Conservation (phyloP, 2,329 filamentous ascomycete species). For the Cadophora gregata region DNA sequence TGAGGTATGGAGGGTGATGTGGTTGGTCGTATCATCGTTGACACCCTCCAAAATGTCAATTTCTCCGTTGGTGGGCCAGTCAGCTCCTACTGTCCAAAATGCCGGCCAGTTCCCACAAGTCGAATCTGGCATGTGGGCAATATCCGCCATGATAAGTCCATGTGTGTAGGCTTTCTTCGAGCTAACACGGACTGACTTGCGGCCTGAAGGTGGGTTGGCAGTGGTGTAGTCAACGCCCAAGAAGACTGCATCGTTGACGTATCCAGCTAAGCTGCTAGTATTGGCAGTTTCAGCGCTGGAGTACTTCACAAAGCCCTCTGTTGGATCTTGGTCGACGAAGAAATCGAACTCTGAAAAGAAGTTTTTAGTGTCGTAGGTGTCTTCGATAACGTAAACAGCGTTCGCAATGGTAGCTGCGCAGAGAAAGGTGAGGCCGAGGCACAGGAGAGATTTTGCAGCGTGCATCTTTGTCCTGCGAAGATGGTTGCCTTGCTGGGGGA, state of each 20-base stretch:
- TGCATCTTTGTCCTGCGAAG: conserved; percentile 32
- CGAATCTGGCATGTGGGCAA: conserved; percentile 63
- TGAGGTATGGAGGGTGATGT: conserved; percentile 72
- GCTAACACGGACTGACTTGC: conserved; percentile 71
- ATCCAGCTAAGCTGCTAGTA: conserved; percentile 53
- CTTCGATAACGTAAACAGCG: conserved; percentile 49
- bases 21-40: conserved; percentile 63
- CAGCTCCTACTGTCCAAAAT: conserved; percentile 61
- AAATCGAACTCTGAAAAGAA: conserved; percentile 59
- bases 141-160: conserved; percentile 63
- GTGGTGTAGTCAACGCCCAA: conserved; percentile 73
- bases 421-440: conserved; percentile 43
- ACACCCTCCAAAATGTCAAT: conserved; percentile 85
- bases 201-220: conserved; percentile 60
- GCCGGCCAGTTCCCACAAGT: conserved; percentile 67
- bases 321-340: conserved; percentile 68
- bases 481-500: conserved; percentile 8
- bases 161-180: conserved; percentile 59
- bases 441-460: conserved; percentile 34
- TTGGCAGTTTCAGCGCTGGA: conserved; percentile 58
- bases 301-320: conserved; percentile 76
- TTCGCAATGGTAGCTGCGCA: conserved; percentile 37
- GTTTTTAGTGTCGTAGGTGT: conserved; percentile 51
- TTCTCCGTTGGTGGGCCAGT: conserved; percentile 73
- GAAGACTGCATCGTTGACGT: conserved; percentile 59